Percentiles rank a stretch among this genome's conserved stretches.
Evolutionary conservation across 2,329 filamentous ascomycete genomes (phyloP).

Genomic region (Nothophaeocryptopus gaeumannii): DNA sequence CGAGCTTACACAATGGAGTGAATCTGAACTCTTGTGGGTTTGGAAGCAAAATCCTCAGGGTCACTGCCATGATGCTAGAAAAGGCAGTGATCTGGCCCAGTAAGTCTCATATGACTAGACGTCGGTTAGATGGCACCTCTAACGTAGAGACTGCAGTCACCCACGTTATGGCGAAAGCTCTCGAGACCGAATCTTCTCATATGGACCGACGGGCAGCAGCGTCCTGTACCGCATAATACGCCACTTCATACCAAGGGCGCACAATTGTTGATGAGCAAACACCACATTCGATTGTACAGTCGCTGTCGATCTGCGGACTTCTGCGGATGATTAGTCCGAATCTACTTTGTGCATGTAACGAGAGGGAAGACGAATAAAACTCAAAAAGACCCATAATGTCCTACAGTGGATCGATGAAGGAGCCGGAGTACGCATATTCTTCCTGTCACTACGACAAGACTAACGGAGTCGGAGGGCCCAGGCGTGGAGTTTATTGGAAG

Average conservation of each 20-base stretch:
- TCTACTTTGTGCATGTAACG: slow-evolving; percentile 1
- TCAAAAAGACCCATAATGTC: no score
- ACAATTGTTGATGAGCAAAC: slow-evolving; percentile 3
- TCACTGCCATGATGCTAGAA: slow-evolving; percentile 83
- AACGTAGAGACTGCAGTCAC: slow-evolving; percentile 50
- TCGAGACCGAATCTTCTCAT: slow-evolving; percentile 62
- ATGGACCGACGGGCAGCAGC: slow-evolving; percentile 60
- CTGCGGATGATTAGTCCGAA: neutral
- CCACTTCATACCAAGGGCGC: no score
- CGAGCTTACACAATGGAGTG: slow-evolving; percentile 36
- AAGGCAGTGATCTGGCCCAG: slow-evolving; percentile 91
- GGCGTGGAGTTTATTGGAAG: no score
- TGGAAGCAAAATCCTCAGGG: slow-evolving; percentile 76
- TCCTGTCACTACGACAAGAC: no score
- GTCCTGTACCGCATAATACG: slow-evolving; percentile 30
- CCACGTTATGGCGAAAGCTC: slow-evolving; percentile 65
- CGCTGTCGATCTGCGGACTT: neutral
- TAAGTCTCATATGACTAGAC: slow-evolving; percentile 45
- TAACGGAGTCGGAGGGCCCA: no score
- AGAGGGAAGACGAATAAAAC: no score
- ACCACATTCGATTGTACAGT: neutral
- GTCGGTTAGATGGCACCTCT: slow-evolving; percentile 22
- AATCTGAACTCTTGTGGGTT: slow-evolving; percentile 64
- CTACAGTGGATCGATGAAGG: no score
- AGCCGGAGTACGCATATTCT: no score